Evolutionary conservation across 164 flowering plant species (phyloP).

Genomic region (Piper betle): DNA sequence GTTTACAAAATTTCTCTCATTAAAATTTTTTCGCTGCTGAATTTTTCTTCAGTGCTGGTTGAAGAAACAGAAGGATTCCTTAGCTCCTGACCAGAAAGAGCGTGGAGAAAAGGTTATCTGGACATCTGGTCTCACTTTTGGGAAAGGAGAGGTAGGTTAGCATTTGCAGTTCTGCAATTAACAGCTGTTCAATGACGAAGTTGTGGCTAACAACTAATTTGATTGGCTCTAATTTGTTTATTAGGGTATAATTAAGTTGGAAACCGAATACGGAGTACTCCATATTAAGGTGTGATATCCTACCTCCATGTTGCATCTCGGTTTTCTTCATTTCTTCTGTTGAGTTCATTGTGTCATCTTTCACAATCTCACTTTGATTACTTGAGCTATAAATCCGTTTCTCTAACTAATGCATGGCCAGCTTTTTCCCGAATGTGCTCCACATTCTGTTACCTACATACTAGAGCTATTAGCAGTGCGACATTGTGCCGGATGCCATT

Average conservation of each 20-base stretch:
- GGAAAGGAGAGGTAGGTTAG: slow-evolving; percentile 61
- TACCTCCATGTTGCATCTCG: not conserved
- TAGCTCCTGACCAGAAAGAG: slow-evolving; percentile 60
- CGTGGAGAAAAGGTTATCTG: slow-evolving; percentile 41
- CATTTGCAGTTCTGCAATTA: no score
- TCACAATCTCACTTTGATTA: no score
- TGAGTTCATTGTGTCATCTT: not conserved
- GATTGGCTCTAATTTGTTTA: no score
- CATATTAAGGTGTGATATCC: slow-evolving; percentile 49
- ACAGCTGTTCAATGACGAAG: not conserved
- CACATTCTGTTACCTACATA: slow-evolving; percentile 73
- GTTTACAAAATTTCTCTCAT: no score
- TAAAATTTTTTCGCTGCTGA: not conserved
- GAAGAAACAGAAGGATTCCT: slow-evolving; percentile 79
- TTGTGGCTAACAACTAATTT: no score
- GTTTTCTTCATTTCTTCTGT: no score
- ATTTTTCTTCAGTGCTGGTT: slow-evolving; percentile 68
- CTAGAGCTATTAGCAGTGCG: slow-evolving; percentile 55
- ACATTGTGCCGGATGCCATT: slow-evolving; percentile 88
- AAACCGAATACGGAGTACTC: slow-evolving; percentile 77
- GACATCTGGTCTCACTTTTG: slow-evolving; percentile 90
- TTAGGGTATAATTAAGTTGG: slow-evolving; percentile 76
- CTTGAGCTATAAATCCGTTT: not conserved
- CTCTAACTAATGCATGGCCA: slow-evolving; percentile 20
- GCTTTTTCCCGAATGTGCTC: slow-evolving; percentile 92